A percentile compares a stretch with the other conserved stretches of the same genome.
Evolutionary conservation across 2,329 filamentous ascomycete genomes (phyloP).

Genomic region (Aureobasidium sp.): DNA sequence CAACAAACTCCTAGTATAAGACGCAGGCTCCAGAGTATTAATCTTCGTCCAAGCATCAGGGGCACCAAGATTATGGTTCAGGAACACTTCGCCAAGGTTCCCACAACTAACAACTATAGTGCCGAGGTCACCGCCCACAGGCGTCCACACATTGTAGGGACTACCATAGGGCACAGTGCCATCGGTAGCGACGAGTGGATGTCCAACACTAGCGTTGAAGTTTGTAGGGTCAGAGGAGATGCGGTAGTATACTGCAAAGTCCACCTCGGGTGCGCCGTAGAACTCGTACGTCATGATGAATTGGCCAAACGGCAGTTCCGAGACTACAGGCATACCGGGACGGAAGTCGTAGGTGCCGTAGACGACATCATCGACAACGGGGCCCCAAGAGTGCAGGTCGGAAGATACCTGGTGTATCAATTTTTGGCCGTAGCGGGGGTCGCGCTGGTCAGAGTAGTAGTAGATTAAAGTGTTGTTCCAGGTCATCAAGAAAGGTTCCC

Average conservation of each 20-base stretch:
- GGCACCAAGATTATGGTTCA: conserved; percentile 41
- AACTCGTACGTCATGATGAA: conserved; percentile 62
- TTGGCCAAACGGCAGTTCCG: conserved; percentile 49
- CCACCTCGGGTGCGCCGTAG: conserved; percentile 39
- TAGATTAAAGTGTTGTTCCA: conserved; percentile 54
- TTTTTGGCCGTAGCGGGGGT: conserved; percentile 59
- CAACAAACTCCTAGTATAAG: conserved; percentile 42
- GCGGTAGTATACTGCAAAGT: conserved; percentile 49
- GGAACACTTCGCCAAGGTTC: conserved; percentile 37
- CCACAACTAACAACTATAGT: conserved; percentile 44
- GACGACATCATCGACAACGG: conserved; percentile 55
- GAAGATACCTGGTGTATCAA: conserved; percentile 56
- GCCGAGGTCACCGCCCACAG: conserved; percentile 40
- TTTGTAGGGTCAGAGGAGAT: conserved; percentile 41
- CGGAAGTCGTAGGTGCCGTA: conserved; percentile 57
- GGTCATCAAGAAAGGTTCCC: conserved; percentile 62
- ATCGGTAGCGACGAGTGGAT: conserved; percentile 38
- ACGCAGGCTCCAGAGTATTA: conserved; percentile 33
- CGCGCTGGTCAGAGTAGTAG: conserved; percentile 68
- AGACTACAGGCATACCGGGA: conserved; percentile 61
- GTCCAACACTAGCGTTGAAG: conserved; percentile 37
- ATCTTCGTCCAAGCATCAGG: conserved; percentile 42
- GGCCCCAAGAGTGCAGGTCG: conserved; percentile 55
- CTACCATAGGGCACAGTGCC: conserved; percentile 40
- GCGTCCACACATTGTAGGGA: conserved; percentile 49